Evolutionary conservation across 2,329 filamentous ascomycete genomes (phyloP), one percentile per base, ranked within the genome.

Genomic region (Exutisphaerella laricina): DNA sequence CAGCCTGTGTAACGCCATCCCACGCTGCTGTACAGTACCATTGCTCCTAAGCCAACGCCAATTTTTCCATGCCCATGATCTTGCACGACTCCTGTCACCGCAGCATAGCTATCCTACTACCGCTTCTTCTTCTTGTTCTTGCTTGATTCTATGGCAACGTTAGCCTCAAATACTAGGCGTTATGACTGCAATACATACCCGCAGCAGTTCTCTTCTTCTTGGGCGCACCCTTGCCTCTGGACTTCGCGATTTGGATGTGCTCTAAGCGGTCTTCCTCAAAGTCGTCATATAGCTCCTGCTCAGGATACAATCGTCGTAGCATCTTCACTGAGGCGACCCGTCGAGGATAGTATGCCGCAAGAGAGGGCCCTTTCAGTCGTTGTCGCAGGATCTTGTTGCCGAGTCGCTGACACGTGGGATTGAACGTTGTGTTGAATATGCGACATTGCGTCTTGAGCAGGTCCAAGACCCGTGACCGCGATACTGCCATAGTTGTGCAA

Each of bases 301-400:
- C 76, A 6, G 82, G 74, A 58, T 89, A 88, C 36, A 78, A 71
- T 49, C 78, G 78, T 62, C 84, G 80, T 48, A 95, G 66, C 53
- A 94, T 86, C 54, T 78, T 76, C 49, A 94, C 77, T 0, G 82
- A 82, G 17, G 79, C 79, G 12, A 83, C 71, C 49, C 75, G 84
- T 53, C 82, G 80, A 2, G 92, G 92, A 64, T 98, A 98, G 74
- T 96, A 98, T 45, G 86, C 76, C 28, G 82, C 84, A 52, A 96
- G 70, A 0, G 84, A 71, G 21, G 88, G 86, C n/a, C 92, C 92
- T 60, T 78, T 80, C 50, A 97, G 73, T 60, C 89, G 81, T 66
- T 96, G 85, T 60, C 89, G 86, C 47, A 98, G 75, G 64, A 98
- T 75, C 68, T 92, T 94, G 71, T 92, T 96, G 60, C 92, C 92